These are phyloP conservation scores for Peribolospora baueri DNA, from an alignment of 768 basidiomycete species.

Conservation along the genomic window DNA sequence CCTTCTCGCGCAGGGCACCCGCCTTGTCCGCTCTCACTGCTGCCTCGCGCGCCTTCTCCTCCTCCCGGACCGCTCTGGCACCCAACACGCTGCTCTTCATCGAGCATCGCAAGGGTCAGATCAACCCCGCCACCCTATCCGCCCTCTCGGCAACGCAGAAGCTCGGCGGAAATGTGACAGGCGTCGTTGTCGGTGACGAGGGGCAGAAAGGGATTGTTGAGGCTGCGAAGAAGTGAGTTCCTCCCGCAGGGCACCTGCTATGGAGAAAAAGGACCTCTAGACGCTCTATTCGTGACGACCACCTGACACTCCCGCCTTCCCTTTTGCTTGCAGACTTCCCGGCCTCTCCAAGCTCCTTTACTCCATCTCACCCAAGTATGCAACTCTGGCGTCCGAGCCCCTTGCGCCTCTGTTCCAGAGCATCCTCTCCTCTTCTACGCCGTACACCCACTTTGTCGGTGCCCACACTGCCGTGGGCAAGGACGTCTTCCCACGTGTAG, in stretches of 20 bases:
- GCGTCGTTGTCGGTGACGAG: slow-evolving; percentile 43
- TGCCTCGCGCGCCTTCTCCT: no score
- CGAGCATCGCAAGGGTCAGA: slow-evolving; percentile 56
- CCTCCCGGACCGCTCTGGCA: not conserved
- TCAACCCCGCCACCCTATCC: slow-evolving; percentile 65
- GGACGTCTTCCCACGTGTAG: slow-evolving; percentile 74
- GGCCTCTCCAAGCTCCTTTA: slow-evolving; percentile 37
- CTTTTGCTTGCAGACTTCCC: slow-evolving; percentile 9
- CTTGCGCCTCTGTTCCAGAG: slow-evolving; percentile 61
- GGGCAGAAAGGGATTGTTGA: slow-evolving; percentile 39
- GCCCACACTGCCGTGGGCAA: slow-evolving; percentile 80
- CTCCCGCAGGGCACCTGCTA: not conserved
- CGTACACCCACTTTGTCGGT: slow-evolving; percentile 75
- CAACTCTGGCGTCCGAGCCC: slow-evolving; percentile 44
- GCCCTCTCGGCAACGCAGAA: slow-evolving; percentile 73
- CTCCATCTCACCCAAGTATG: slow-evolving; percentile 44
- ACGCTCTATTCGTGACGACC: not conserved
- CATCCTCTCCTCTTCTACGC: slow-evolving; percentile 32
- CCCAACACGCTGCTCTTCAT: slow-evolving; percentile 53
- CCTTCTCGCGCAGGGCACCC: no score
- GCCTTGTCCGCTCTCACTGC: no score
- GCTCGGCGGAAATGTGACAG: slow-evolving; percentile 66
- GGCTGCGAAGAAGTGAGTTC: slow-evolving; percentile 50
- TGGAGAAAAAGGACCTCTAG: not conserved
- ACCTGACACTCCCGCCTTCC: not conserved